phyloP scores from a whole-genome alignment of 768 basidiomycete species.

The Leccinum aurantiacum region DNA sequence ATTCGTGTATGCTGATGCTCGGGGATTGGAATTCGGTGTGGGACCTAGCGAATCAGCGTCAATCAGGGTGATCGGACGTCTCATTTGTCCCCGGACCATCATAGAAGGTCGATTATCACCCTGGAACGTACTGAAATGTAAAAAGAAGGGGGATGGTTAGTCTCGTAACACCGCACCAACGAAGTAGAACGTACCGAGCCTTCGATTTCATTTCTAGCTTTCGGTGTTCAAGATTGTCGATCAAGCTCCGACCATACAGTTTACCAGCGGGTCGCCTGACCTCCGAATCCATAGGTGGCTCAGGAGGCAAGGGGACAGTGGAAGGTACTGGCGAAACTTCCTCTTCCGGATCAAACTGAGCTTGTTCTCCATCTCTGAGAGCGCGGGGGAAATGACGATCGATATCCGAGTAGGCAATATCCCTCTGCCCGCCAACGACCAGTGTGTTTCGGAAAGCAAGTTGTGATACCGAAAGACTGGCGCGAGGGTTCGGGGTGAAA shows the following conservation, averaged over 20 bases:
- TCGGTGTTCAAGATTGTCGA: slow-evolving; percentile 83
- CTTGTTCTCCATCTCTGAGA: slow-evolving; percentile 75
- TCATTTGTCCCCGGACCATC: slow-evolving; percentile 71
- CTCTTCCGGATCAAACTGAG: slow-evolving; percentile 45
- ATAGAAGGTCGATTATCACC: slow-evolving; percentile 90
- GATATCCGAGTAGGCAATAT: slow-evolving; percentile 60
- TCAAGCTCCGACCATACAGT: slow-evolving; percentile 83
- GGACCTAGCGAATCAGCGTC: slow-evolving; percentile 61
- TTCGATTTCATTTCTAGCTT: slow-evolving; percentile 82
- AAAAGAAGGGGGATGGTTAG: slow-evolving; percentile 7
- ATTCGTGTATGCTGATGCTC: slow-evolving; percentile 42
- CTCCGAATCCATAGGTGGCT: slow-evolving; percentile 33
- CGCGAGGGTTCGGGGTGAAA: slow-evolving; percentile 76
- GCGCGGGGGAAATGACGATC: slow-evolving; percentile 67
- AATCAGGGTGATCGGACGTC: slow-evolving; percentile 68
- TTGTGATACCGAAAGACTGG: slow-evolving; percentile 74
- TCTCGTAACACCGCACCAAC: neutral
- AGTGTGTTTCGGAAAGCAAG: slow-evolving; percentile 84
- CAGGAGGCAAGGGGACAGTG: slow-evolving; percentile 32
- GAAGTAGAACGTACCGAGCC: slow-evolving; percentile 60
- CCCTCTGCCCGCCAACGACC: slow-evolving; percentile 63
- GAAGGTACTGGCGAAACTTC: slow-evolving; percentile 37
- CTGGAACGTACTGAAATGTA: slow-evolving; percentile 65
- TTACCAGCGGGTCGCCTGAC: slow-evolving; percentile 68
- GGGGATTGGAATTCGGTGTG: slow-evolving; percentile 47